Percentiles rank a stretch among this genome's conserved stretches.
These are phyloP conservation scores for Sporothrix pseudoabietina DNA, from an alignment of 2,329 filamentous ascomycete species.

Conservation along the genomic window DNA sequence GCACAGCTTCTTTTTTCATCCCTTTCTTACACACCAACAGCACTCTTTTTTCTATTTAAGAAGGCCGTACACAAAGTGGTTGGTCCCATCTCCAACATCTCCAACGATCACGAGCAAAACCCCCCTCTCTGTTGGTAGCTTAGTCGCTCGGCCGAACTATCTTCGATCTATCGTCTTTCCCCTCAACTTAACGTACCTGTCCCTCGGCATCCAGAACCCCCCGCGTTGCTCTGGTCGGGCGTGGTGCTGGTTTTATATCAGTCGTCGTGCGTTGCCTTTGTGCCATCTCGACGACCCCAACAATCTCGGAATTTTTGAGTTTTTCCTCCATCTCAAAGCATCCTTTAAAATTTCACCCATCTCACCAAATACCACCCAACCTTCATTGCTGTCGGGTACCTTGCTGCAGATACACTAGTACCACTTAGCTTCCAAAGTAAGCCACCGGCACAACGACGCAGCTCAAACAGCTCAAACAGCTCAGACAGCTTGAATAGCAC, in stretches of 20 bases:
- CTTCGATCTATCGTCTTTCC: neutral
- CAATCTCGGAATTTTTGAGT: neutral
- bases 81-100: neutral
- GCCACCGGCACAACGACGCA: neutral
- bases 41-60: neutral
- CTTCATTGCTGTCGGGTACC: neutral
- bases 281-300: neutral
- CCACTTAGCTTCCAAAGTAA: neutral
- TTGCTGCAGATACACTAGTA: neutral
- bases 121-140: neutral
- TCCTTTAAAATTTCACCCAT: neutral
- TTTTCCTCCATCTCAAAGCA: neutral
- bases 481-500: neutral
- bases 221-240: neutral
- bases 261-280: neutral
- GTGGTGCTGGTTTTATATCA: neutral
- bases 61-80: neutral
- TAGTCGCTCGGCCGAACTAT: slow-evolving; percentile 2
- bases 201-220: neutral
- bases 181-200: neutral
- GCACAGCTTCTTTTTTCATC: neutral
- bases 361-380: neutral
- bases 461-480: too few species aligned
- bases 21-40: neutral
- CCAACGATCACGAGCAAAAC: neutral